Percentiles rank a stretch among this genome's conserved stretches.
Evolutionary conservation across 768 basidiomycete species (phyloP).

Genomic region (Russula brevipes): DNA sequence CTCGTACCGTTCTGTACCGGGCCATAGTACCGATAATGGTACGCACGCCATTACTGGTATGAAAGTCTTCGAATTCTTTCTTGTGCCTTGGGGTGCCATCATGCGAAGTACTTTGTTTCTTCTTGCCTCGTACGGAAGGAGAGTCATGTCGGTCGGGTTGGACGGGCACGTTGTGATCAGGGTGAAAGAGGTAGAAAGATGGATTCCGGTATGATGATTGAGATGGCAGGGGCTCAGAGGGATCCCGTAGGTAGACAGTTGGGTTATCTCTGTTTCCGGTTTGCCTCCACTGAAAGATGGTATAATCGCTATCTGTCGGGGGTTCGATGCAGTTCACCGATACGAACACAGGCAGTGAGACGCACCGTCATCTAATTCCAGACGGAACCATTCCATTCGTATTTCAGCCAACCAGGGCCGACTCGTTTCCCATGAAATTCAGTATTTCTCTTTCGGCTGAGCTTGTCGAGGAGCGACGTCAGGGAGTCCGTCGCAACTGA

Average conservation of each 20-base stretch:
- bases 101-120: slow-evolving; percentile 31
- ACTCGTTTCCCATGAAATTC: slow-evolving; percentile 59
- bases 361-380: slow-evolving; percentile 90
- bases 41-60: slow-evolving; percentile 86
- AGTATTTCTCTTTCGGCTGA: slow-evolving; percentile 58
- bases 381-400: slow-evolving; percentile 68
- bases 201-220: slow-evolving; percentile 64
- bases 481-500: slow-evolving; percentile 68
- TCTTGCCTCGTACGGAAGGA: slow-evolving; percentile 31
- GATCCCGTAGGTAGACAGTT: slow-evolving; percentile 61
- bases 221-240: slow-evolving; percentile 50
- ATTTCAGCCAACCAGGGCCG: slow-evolving; percentile 80
- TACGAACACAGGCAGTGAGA: neutral
- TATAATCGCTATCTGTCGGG: slow-evolving; percentile 71
- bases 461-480: slow-evolving; percentile 58
- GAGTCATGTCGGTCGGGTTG: slow-evolving; percentile 29
- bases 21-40: slow-evolving; percentile 85
- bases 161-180: slow-evolving; percentile 21
- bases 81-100: slow-evolving; percentile 47
- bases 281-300: slow-evolving; percentile 77
- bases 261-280: slow-evolving; percentile 38
- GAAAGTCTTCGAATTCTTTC: slow-evolving; percentile 79
- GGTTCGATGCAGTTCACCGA: slow-evolving; percentile 2
- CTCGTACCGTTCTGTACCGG: slow-evolving; percentile 77
- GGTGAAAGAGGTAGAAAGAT: slow-evolving; percentile 63